phyloP scores from a whole-genome alignment of 306 rosid genomes.

The Quercus robur region DNA sequence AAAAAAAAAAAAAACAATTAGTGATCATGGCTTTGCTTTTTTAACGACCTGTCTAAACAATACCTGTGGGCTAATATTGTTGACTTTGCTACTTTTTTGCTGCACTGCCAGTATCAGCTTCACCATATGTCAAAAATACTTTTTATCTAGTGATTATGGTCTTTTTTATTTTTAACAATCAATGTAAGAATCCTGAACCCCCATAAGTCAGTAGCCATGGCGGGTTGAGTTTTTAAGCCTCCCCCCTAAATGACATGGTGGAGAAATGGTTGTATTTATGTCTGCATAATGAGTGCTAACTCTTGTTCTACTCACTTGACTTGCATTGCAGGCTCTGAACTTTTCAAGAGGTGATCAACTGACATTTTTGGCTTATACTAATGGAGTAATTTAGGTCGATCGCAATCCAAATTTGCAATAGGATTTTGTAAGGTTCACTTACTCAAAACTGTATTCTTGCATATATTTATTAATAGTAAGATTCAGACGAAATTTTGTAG shows the following conservation, averaged over 20 bases:
- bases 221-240: not conserved
- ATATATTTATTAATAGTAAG: not conserved
- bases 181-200: not conserved
- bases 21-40: not conserved
- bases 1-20: not conserved
- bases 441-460: not conserved
- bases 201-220: not conserved
- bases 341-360: not conserved
- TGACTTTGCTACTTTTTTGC: not conserved
- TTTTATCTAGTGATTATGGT: not conserved
- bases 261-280: not conserved
- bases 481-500: not conserved
- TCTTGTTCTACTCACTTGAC: not conserved
- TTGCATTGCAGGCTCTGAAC: not conserved
- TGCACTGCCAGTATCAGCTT: not conserved
- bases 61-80: not conserved
- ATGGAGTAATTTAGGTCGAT: not conserved
- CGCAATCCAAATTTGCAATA: not conserved
- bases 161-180: not conserved
- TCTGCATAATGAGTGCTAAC: not conserved
- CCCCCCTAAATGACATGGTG: not conserved
- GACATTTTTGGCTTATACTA: not conserved
- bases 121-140: not conserved
- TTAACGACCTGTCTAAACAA: not conserved
- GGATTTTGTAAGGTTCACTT: not conserved